Evolutionary conservation across 371 early-diverging fungal species (phyloP), one percentile per base, ranked within the genome.

Genomic region (Chytridium lagenaria): DNA sequence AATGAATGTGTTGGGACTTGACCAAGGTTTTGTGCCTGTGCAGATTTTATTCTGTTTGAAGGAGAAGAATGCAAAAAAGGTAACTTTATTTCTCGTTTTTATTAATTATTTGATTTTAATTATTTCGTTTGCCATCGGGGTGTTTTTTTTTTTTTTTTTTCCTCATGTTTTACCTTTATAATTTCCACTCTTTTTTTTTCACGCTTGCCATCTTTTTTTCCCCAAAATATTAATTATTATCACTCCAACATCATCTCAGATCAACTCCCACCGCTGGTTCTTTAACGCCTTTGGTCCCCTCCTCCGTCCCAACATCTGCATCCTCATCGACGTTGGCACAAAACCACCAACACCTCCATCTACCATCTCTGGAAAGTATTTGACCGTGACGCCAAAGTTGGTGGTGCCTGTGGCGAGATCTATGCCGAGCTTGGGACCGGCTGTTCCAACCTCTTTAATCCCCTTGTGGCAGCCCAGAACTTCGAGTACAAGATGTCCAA

Each of bases 241-340:
- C n/a, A n/a, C n/a, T n/a, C n/a, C n/a, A n/a, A n/a, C n/a, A n/a
- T n/a, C n/a, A n/a, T n/a, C n/a, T n/a, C 92, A 95, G 84, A 93
- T 97, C 85, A 96, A 97, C 81, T 94, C 95, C 5, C 97, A 97
- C 77, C 90, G 95, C n/a, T 97, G 97, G 97, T 95, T 95, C 86
- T 96, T 97, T 79, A 94, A 95, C 77, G 95, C 96, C 15, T 91
- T 97, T 75, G 90, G 95, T 39, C 88, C 89, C n/a, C 73, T 94
- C 39, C 69, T 97, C 67, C 85, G 90, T 49, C 97, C 97, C 15
- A 91, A 93, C 51, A 89, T 96, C 22, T 93, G 94, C 79, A 89
- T 96, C 50, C 85, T 96, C 16, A 84, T 97, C 67, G 97, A 97
- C 78, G 96, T 96, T 33, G 97, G 97, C 2, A 97, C 97, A 26